Percentiles rank a stretch among this genome's conserved stretches.
These are phyloP conservation scores for Epichloe uncinata DNA, from an alignment of 2,329 filamentous ascomycete species.

Conservation along the genomic window DNA sequence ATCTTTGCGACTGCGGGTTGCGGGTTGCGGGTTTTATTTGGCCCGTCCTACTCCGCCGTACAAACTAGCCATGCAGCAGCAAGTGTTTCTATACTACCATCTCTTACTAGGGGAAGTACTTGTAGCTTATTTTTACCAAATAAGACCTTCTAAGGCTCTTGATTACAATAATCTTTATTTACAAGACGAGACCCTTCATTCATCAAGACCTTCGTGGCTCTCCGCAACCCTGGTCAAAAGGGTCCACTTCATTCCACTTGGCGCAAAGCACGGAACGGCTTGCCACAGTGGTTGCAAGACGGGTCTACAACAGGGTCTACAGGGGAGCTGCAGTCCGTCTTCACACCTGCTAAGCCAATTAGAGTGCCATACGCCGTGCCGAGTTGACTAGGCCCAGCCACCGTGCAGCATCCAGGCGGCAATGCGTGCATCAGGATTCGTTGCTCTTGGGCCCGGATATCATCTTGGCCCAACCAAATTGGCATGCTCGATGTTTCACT, in stretches of 20 bases:
- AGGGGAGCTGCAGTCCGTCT: background rate
- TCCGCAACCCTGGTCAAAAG: too few relatives aligned
- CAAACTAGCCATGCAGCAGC: too few relatives aligned
- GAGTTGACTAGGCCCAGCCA: conserved; percentile 6
- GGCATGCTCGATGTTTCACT: background rate
- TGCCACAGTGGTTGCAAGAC: background rate
- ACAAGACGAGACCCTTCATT: too few relatives aligned
- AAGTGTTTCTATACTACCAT: too few relatives aligned
- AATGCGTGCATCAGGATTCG: conserved; percentile 24
- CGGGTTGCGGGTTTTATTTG: background rate
- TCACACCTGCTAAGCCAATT: conserved; percentile 21
- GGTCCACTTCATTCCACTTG: background rate
- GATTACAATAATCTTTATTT: too few relatives aligned
- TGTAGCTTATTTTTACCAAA: too few relatives aligned
- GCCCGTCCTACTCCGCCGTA: background rate
- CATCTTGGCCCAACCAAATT: too few relatives aligned
- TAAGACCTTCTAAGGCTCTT: too few relatives aligned
- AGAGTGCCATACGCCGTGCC: conserved; percentile 23
- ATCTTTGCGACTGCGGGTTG: background rate
- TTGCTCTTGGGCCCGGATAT: background rate
- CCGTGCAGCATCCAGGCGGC: conserved; percentile 30
- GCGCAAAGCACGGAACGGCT: too few relatives aligned
- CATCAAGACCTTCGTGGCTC: too few relatives aligned
- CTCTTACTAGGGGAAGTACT: too few relatives aligned
- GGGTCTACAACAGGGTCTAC: background rate